Conservation (phyloP, 2,329 filamentous ascomycete genomes). For the Fusarium sp. region DNA sequence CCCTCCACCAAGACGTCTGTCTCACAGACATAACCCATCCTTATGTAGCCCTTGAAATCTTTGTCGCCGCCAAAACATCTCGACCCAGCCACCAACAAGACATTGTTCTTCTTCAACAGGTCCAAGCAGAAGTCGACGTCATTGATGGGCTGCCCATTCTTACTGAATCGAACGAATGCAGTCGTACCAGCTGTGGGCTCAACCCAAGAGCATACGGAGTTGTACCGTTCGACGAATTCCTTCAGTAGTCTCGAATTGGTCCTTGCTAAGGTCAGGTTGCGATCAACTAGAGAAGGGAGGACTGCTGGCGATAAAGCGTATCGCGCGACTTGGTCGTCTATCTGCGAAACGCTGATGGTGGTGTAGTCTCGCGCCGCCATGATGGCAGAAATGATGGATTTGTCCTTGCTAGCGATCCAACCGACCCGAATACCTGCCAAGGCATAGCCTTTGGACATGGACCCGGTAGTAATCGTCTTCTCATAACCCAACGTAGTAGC, state of each 20-base stretch:
- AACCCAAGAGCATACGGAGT: conserved; percentile 75
- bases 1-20: conserved; percentile 77
- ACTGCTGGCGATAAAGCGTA: conserved; percentile 74
- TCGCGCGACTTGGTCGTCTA: conserved; percentile 83
- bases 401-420: conserved; percentile 80
- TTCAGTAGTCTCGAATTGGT: conserved; percentile 76
- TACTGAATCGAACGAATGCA: conserved; percentile 78
- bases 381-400: conserved; percentile 71
- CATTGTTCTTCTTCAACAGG: conserved; percentile 75
- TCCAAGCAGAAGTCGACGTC: conserved; percentile 79
- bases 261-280: conserved; percentile 72
- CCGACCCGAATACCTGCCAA: conserved; percentile 85
- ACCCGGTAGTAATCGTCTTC: conserved; percentile 79
- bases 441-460: conserved; percentile 87
- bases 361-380: conserved; percentile 82
- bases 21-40: conserved; percentile 81
- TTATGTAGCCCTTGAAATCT: conserved; percentile 80
- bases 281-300: conserved; percentile 59
- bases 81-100: conserved; percentile 80
- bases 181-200: conserved; percentile 84
- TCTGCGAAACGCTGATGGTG: conserved; percentile 84
- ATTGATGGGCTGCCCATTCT: conserved; percentile 72
- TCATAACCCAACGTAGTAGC: conserved; percentile 78
- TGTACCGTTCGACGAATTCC: conserved; percentile 74
- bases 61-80: conserved; percentile 75